These are phyloP conservation scores for Penicillium sp. DNA, from an alignment of 2,329 filamentous ascomycete species.

Conservation along the genomic window DNA sequence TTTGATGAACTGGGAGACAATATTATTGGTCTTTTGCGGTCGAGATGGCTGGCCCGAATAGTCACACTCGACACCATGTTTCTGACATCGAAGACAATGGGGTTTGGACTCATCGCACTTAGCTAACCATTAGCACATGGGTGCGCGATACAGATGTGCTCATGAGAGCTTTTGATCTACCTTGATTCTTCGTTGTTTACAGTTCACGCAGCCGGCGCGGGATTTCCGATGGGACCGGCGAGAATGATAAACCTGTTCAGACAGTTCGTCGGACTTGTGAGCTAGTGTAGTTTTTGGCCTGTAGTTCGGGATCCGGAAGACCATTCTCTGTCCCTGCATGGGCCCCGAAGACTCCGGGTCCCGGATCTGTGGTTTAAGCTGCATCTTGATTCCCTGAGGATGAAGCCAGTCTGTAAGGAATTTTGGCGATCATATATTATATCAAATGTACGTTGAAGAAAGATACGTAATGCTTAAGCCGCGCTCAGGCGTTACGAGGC, in stretches of 20 bases:
- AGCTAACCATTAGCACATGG: not conserved
- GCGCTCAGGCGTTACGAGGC: not conserved
- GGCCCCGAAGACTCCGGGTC: constrained; percentile 3
- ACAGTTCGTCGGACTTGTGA: constrained; percentile 1
- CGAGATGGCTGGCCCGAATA: constrained; percentile 20
- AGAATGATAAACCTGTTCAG: constrained; percentile 27
- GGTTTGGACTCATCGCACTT: constrained; percentile 40
- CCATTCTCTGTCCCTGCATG: constrained; percentile 25
- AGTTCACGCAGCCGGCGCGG: constrained; percentile 34
- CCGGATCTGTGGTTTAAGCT: not conserved
- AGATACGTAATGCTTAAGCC: not conserved
- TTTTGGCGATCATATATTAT: not conserved
- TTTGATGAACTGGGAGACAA: constrained; percentile 18
- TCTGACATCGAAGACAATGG: constrained; percentile 32
- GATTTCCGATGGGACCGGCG: constrained; percentile 38
- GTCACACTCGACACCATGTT: constrained; percentile 32
- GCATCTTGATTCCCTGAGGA: not conserved
- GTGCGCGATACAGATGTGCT: not conserved
- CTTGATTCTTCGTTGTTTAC: constrained; percentile 39
- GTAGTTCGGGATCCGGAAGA: constrained; percentile 28
- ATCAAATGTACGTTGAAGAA: not conserved
- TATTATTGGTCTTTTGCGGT: constrained; percentile 4
- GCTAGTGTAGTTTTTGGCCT: constrained; percentile 1
- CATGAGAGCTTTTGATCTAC: constrained; percentile 17
- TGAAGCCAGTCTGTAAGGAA: not conserved